These are phyloP conservation scores for Zygosaccharomyces pseudobailii DNA, from an alignment of 1,139 yeast genomes.

Conservation along the genomic window DNA sequence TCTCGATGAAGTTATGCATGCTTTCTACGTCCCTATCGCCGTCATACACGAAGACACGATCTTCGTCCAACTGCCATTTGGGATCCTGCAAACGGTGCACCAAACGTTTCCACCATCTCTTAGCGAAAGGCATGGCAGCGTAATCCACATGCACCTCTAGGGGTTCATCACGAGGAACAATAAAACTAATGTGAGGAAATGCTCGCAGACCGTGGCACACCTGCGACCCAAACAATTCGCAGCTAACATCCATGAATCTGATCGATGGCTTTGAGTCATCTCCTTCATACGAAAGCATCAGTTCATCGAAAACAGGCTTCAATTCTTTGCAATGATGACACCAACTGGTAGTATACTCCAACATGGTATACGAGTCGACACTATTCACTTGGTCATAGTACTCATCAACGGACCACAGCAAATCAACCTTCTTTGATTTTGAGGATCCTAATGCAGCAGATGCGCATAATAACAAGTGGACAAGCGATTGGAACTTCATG, in stretches of 20 bases:
- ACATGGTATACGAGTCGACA: constrained; percentile 26
- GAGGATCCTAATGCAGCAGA: background rate
- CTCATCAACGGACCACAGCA: constrained; percentile 20
- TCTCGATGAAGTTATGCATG: constrained; percentile 21
- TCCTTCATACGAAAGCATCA: constrained; percentile 15
- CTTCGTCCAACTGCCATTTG: constrained; percentile 18
- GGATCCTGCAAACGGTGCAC: constrained; percentile 12
- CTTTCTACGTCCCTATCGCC: constrained; percentile 25
- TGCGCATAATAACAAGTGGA: background rate
- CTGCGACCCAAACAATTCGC: constrained; percentile 29
- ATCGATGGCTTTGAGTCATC: constrained; percentile 14
- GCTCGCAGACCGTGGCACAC: constrained; percentile 32
- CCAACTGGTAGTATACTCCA: constrained; percentile 55
- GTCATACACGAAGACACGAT: constrained; percentile 22
- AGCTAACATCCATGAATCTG: constrained; percentile 31
- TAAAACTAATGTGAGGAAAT: constrained; percentile 31
- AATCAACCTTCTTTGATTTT: constrained; percentile 6
- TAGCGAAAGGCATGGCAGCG: constrained; percentile 5
- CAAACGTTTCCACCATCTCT: constrained; percentile 10
- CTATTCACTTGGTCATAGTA: constrained; percentile 28
- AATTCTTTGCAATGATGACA: constrained; percentile 72
- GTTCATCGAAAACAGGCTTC: constrained; percentile 47
- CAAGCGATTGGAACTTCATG: background rate
- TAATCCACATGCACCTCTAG: constrained; percentile 1
- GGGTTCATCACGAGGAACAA: constrained; percentile 20